Percentiles rank a stretch among this genome's conserved stretches.
Conservation (phyloP, 2,329 filamentous ascomycete genomes). For the Colletotrichum gloeosporioides region DNA sequence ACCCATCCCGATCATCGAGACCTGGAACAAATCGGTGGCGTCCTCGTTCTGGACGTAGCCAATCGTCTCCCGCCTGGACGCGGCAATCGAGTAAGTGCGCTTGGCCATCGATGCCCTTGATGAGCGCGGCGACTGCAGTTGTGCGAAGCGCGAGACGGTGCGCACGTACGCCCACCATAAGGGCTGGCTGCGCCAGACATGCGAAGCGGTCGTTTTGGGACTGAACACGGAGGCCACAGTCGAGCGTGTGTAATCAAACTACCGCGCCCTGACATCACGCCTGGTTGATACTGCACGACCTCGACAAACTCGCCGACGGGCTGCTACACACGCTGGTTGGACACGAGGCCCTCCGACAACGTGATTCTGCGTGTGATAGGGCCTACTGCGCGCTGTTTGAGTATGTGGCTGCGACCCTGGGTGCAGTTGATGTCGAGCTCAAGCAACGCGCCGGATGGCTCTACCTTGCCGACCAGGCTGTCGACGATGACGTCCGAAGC, state of each 20-base stretch:
- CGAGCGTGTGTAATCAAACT: background rate
- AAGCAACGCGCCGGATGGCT: background rate
- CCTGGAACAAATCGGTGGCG: background rate
- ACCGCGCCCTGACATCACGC: background rate
- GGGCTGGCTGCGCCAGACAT: background rate
- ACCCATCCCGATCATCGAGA: background rate
- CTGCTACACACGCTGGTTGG: background rate
- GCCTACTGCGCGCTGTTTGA: background rate
- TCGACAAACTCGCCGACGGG: no score
- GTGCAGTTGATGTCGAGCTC: background rate
- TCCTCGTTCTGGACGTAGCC: background rate
- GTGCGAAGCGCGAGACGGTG: background rate
- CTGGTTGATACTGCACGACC: background rate
- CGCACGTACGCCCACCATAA: background rate
- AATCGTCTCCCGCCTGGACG: background rate
- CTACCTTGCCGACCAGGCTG: background rate
- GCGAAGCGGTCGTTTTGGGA: background rate
- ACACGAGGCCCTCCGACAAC: background rate
- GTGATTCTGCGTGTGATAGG: background rate
- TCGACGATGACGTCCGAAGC: background rate
- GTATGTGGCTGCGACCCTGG: background rate
- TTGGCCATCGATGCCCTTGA: background rate
- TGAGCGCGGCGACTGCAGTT: background rate
- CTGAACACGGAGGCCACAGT: background rate
- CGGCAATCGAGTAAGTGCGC: background rate